These are phyloP conservation scores for Aphanomyces cochlioides DNA, from an alignment of 352 stramenopile genomes.

Conservation along the genomic window DNA sequence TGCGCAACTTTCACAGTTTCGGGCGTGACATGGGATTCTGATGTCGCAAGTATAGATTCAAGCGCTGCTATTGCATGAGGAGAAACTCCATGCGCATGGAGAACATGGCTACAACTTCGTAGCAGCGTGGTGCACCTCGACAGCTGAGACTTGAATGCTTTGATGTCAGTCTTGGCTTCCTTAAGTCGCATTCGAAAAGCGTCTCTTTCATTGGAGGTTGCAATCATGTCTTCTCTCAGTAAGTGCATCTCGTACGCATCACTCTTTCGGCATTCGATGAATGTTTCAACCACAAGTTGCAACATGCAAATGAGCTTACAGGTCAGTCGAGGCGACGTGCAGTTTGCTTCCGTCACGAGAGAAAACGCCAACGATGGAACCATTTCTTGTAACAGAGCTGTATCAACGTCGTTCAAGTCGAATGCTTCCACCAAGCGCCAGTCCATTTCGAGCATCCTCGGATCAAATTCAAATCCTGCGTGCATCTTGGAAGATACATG, in stretches of 20 bases:
- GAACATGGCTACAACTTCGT: constrained; percentile 24
- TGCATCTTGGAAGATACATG: neutral
- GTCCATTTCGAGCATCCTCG: constrained; percentile 26
- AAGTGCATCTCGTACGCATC: constrained; percentile 26
- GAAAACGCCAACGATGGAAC: constrained; percentile 20
- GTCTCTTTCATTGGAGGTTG: constrained; percentile 7
- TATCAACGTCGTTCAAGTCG: constrained; percentile 20
- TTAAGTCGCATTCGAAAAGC: constrained; percentile 18
- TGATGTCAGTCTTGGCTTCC: constrained; percentile 20
- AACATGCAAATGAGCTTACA: constrained; percentile 30
- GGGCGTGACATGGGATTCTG: neutral
- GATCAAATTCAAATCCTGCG: constrained; percentile 20
- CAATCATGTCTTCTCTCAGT: constrained; percentile 21
- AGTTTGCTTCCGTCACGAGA: constrained; percentile 25
- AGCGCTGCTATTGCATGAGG: constrained; percentile 25
- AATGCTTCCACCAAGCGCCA: constrained; percentile 29
- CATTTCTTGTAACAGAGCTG: constrained; percentile 26
- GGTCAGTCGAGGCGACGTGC: constrained; percentile 20
- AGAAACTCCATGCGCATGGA: constrained; percentile 24
- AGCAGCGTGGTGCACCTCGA: constrained; percentile 17
- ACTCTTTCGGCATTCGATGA: constrained; percentile 25
- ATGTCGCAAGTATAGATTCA: constrained; percentile 21
- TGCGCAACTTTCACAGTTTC: constrained; percentile 15
- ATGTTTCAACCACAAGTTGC: constrained; percentile 27
- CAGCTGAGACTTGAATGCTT: constrained; percentile 26